Conservation (phyloP, 352 stramenopile species). For the Nothophytophthora sp. region DNA sequence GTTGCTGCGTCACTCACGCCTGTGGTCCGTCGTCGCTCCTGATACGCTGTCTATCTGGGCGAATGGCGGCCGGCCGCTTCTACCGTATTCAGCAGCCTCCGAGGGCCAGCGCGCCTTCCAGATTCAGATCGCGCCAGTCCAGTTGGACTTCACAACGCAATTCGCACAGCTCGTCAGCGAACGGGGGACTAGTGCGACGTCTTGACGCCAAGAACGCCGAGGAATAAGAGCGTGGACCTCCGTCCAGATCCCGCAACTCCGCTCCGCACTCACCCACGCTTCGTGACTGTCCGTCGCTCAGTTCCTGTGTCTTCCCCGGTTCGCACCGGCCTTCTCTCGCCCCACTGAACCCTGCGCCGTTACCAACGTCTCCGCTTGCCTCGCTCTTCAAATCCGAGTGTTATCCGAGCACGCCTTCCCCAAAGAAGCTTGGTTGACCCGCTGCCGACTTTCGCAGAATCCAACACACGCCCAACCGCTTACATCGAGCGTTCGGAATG, state of each 20-base stretch:
- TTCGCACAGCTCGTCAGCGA: too few species aligned
- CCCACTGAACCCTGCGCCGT: constrained; percentile 6
- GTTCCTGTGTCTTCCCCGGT: constrained; percentile 2
- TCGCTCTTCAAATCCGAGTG: background rate
- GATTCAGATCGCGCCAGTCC: constrained; percentile 23
- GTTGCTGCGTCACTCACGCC: constrained; percentile 14
- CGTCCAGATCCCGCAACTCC: too few species aligned
- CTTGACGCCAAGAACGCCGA: too few species aligned
- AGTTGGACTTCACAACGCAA: constrained; percentile 35
- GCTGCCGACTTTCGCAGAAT: too few species aligned
- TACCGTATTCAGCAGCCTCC: constrained; percentile 17
- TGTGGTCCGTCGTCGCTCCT: constrained; percentile 40
- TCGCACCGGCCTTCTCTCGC: constrained; percentile 15
- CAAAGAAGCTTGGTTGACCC: too few species aligned
- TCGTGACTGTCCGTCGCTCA: constrained; percentile 6
- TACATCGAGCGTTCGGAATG: constrained; percentile 1
- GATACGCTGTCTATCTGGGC: constrained; percentile 23
- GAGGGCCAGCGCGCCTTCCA: constrained; percentile 23
- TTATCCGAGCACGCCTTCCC: too few species aligned
- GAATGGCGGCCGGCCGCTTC: constrained; percentile 32
- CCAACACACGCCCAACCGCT: constrained; percentile 11
- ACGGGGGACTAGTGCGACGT: too few species aligned
- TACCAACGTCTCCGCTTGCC: too few species aligned
- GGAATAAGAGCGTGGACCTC: too few species aligned
- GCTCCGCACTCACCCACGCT: background rate